Base-by-base conservation (phyloP, 148 eudicot species). In the Fallopia convolvulus region DNA sequence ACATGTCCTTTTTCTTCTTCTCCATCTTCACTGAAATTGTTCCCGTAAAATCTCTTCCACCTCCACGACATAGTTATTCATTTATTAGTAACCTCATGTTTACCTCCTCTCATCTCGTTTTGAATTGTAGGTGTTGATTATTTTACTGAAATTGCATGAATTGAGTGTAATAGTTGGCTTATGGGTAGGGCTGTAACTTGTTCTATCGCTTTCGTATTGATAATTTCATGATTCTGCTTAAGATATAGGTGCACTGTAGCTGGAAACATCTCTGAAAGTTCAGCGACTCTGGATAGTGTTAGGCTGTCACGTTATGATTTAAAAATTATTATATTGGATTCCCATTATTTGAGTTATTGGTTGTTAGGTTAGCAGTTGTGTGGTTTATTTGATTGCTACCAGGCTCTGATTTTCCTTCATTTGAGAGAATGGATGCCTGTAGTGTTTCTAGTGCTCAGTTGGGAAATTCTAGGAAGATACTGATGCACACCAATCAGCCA, bases 1-100 rank as follows among this genome's bases (percentile, higher is more conserved):
- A n/a, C n/a, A n/a, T n/a, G n/a, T n/a, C n/a, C n/a, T n/a, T n/a
- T n/a, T n/a, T n/a, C n/a, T n/a, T n/a, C n/a, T n/a, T n/a, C n/a
- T n/a, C n/a, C n/a, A n/a, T n/a, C n/a, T n/a, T n/a, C n/a, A n/a
- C n/a, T n/a, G n/a, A n/a, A n/a, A n/a, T n/a, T n/a, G n/a, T n/a
- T n/a, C n/a, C n/a, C n/a, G n/a, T n/a, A n/a, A n/a, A n/a, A n/a
- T n/a, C n/a, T n/a, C n/a, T n/a, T n/a, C n/a, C n/a, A n/a, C n/a
- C n/a, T n/a, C n/a, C n/a, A n/a, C n/a, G n/a, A n/a, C n/a, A n/a
- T n/a, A n/a, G n/a, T n/a, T n/a, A n/a, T n/a, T n/a, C n/a, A n/a
- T n/a, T n/a, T n/a, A n/a, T n/a, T n/a, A n/a, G n/a, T n/a, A 7
- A 82, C 88, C 84, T 90, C 99, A 76, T 97, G 99, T 95, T 88